phyloP scores from a whole-genome alignment of 2,329 filamentous ascomycete genomes.

The Calonectria pauciramosa region DNA sequence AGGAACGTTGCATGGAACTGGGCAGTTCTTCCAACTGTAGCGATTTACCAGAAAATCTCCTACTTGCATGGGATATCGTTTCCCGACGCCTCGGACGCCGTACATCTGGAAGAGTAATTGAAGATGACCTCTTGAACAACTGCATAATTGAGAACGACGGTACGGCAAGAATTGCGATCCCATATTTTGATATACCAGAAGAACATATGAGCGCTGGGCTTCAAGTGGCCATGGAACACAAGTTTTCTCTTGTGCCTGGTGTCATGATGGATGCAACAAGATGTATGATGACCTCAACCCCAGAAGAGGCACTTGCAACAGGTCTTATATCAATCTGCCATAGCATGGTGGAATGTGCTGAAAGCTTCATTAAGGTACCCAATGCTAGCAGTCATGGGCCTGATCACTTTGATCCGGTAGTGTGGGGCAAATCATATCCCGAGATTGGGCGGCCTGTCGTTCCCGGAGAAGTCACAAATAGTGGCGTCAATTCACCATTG shows the following conservation, averaged over 20 bases:
- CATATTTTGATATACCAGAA: neutral
- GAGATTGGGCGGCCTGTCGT: neutral
- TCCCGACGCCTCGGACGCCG: neutral
- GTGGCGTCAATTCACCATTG: neutral
- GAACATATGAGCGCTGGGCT: neutral
- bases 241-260: neutral
- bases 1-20: neutral
- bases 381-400: neutral
- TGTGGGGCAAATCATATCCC: neutral
- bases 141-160: neutral
- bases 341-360: neutral
- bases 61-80: neutral
- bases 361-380: neutral
- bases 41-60: neutral
- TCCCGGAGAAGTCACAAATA: neutral
- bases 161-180: neutral
- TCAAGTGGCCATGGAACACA: neutral
- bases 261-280: neutral
- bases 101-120: neutral
- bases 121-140: neutral
- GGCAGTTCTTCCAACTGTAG: neutral
- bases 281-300: neutral
- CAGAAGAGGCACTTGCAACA: neutral
- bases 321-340: neutral
- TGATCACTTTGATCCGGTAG: neutral